Percentiles rank a stretch among this genome's conserved stretches.
Conservation (phyloP, 2,329 filamentous ascomycete species). For the Graphiopsis chlorocephala region DNA sequence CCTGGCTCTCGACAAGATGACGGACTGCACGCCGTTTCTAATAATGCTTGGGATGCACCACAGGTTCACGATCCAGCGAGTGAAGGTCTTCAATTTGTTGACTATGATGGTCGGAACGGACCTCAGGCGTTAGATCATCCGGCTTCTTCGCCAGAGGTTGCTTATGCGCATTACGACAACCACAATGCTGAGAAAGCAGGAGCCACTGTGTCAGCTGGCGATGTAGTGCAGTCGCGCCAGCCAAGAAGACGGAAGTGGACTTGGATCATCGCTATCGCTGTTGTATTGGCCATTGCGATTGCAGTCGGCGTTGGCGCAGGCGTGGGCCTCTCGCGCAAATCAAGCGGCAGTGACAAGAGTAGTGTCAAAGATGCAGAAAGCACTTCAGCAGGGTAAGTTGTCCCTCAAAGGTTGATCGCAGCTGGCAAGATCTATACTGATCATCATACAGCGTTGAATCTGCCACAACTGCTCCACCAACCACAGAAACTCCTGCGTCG, state of each 20-base stretch:
- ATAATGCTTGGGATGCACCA: background rate
- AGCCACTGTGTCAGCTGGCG: background rate
- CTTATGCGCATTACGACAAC: background rate
- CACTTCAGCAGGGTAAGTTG: background rate
- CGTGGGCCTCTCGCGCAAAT: background rate
- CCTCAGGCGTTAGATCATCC: background rate
- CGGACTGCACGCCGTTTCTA: background rate
- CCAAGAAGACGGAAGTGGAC: background rate
- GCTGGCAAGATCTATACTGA: background rate
- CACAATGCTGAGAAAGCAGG: background rate
- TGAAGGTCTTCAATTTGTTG: slow-evolving; percentile 2
- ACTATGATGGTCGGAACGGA: background rate
- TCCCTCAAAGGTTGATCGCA: background rate
- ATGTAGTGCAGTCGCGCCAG: background rate
- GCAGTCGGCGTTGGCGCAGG: slow-evolving; percentile 8
- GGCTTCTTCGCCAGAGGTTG: background rate
- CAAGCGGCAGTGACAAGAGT: background rate
- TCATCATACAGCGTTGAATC: background rate
- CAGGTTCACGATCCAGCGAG: background rate
- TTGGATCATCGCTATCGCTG: background rate
- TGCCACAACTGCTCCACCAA: background rate
- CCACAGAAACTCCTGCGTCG: background rate
- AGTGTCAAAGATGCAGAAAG: background rate
- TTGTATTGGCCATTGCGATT: background rate
- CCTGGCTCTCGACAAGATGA: background rate